A percentile compares a stretch with the other conserved stretches of the same genome.
These are phyloP conservation scores for Fennellomyces sp. DNA, from an alignment of 371 early-diverging fungal genomes.

Conservation along the genomic window DNA sequence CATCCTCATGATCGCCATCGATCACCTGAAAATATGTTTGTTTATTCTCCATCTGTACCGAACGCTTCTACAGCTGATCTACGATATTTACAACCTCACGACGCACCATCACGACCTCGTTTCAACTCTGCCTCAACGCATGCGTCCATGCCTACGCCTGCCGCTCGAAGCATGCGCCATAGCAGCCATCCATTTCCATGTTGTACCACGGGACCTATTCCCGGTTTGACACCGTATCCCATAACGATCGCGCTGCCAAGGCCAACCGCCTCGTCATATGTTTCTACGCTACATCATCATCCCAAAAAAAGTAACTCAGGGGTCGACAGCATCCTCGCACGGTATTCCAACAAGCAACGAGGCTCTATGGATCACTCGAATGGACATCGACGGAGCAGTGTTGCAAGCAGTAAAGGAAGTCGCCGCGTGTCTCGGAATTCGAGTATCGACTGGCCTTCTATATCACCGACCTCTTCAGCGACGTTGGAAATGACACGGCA, in stretches of 20 bases:
- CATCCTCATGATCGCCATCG: neutral
- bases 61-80: neutral
- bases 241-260: conserved; percentile 17
- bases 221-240: conserved; percentile 3
- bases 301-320: neutral
- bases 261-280: conserved; percentile 7
- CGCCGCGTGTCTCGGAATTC: conserved; percentile 7
- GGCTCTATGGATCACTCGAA: neutral
- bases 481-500: conserved; percentile 2
- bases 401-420: neutral
- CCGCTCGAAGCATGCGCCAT: conserved; percentile 5
- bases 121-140: neutral
- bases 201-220: neutral
- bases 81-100: neutral
- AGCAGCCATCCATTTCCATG: conserved; percentile 12
- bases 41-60: neutral
- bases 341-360: conserved; percentile 10
- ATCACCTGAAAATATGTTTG: neutral
- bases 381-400: conserved; percentile 1
- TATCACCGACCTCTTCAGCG: conserved; percentile 13
- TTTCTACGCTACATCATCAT: neutral
- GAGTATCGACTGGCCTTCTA: conserved; percentile 17
- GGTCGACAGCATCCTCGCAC: conserved; percentile 25
- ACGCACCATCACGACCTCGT: neutral
- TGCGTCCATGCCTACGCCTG: too few relatives aligned